Conservation (phyloP, 306 rosid genomes). For the Gynostemma pentaphyllum region DNA sequence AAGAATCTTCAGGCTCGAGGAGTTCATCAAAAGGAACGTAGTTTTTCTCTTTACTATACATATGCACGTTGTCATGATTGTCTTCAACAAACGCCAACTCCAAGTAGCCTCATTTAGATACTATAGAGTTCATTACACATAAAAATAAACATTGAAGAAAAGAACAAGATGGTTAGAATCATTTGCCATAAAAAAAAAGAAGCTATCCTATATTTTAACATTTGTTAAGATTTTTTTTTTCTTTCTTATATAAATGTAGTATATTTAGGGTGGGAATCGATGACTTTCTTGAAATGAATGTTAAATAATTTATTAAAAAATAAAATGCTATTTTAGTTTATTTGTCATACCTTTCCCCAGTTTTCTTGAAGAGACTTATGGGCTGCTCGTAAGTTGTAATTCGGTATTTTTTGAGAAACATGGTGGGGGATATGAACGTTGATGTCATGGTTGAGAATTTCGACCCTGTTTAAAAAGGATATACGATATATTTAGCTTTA, state of each 20-base stretch:
- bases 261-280: too few relatives aligned
- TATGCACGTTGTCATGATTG: conserved; percentile 73
- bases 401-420: conserved; percentile 77
- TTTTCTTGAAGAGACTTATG: conserved; percentile 62
- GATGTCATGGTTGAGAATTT: conserved; percentile 65
- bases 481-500: too few relatives aligned
- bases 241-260: too few relatives aligned
- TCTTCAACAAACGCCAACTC: conserved; percentile 87
- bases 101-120: conserved; percentile 69
- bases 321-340: too few relatives aligned
- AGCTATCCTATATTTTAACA: too few relatives aligned
- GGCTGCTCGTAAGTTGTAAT: conserved; percentile 70
- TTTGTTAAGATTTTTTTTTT: too few relatives aligned
- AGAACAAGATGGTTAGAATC: not conserved
- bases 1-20: conserved; percentile 60
- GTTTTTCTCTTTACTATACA: conserved; percentile 50
- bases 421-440: conserved; percentile 84
- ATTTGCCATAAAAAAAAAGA: too few relatives aligned
- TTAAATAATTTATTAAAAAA: too few relatives aligned
- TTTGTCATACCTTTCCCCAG: conserved; percentile 75
- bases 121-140: conserved; percentile 24
- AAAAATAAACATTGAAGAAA: not conserved
- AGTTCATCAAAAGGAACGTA: conserved; percentile 58
- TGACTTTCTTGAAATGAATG: too few relatives aligned
- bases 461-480: conserved; percentile 42